Conservation (phyloP, 805 yeast species). For the Ogataea ganodermae region DNA sequence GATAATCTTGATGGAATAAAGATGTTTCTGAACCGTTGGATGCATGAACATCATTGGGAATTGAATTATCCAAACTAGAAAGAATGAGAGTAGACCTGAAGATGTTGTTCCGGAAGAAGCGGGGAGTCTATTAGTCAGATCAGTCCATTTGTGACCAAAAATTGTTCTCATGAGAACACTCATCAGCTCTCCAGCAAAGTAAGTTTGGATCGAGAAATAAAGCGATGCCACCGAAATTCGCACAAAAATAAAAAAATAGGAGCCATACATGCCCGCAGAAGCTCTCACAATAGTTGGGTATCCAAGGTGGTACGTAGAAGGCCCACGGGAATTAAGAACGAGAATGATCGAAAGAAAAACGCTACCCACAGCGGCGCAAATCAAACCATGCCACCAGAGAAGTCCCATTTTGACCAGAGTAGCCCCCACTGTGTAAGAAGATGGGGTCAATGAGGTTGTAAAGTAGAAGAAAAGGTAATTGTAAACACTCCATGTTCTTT, state of each 20-base stretch:
- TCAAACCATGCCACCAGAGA: conserved; percentile 22
- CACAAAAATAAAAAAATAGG: conserved; percentile 36
- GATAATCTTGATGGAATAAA: conserved; percentile 14
- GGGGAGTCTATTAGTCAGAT: conserved; percentile 18
- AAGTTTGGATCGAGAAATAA: conserved; percentile 39
- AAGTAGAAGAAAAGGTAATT: conserved; percentile 14
- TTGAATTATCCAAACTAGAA: conserved; percentile 21
- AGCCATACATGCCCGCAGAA: conserved; percentile 39
- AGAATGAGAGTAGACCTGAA: conserved; percentile 13
- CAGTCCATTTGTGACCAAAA: conserved; percentile 20
- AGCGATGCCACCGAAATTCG: conserved; percentile 37
- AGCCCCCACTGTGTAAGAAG: conserved; percentile 26
- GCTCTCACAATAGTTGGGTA: conserved; percentile 39
- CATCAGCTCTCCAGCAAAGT: conserved; percentile 38
- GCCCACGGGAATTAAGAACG: conserved; percentile 17
- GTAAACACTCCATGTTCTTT: conserved; percentile 35
- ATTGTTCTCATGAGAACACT: conserved; percentile 27
- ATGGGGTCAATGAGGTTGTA: conserved; percentile 20
- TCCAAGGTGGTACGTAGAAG: conserved; percentile 33
- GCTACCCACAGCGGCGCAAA: conserved; percentile 23
- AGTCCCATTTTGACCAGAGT: conserved; percentile 25
- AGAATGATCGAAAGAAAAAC: conserved; percentile 17
- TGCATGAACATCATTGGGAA: conserved; percentile 20
- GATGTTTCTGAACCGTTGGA: conserved; percentile 15
- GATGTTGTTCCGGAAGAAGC: conserved; percentile 13